A percentile compares a stretch with the other conserved stretches of the same genome.
These are phyloP conservation scores for Lupinus albus DNA, from an alignment of 306 rosid species.

Conservation along the genomic window DNA sequence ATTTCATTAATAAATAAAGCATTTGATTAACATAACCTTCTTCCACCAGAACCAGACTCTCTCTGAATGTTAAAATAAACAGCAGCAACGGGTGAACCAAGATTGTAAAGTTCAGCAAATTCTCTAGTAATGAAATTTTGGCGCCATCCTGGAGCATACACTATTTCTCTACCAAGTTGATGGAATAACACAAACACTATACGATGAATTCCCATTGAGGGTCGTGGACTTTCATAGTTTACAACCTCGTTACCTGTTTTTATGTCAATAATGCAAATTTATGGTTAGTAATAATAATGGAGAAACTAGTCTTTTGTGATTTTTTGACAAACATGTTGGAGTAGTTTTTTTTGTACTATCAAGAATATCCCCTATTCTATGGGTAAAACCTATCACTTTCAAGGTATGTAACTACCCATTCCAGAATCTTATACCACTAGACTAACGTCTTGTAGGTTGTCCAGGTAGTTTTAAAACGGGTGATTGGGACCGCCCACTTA, in stretches of 20 bases:
- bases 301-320: no score
- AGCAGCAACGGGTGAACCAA: constrained; percentile 78
- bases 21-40: constrained; percentile 11
- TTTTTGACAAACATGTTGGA: no score
- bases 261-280: not conserved
- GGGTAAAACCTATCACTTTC: no score
- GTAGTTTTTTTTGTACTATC: no score
- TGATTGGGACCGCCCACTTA: no score
- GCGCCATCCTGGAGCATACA: constrained; percentile 86
- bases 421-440: no score
- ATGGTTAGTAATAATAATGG: no score
- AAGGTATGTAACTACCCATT: no score
- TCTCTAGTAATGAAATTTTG: constrained; percentile 79
- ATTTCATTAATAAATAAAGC: no score
- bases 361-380: no score
- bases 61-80: constrained; percentile 76
- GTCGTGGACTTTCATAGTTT: constrained; percentile 58
- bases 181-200: constrained; percentile 64
- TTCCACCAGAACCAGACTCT: constrained; percentile 73
- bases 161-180: constrained; percentile 71
- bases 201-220: constrained; percentile 74
- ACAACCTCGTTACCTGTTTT: constrained; percentile 49
- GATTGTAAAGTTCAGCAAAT: constrained; percentile 78
- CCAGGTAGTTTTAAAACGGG: no score
- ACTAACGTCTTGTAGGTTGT: no score